Evolutionary conservation across 129 eudicot genomes (phyloP).

Genomic region (Logfia minima): DNA sequence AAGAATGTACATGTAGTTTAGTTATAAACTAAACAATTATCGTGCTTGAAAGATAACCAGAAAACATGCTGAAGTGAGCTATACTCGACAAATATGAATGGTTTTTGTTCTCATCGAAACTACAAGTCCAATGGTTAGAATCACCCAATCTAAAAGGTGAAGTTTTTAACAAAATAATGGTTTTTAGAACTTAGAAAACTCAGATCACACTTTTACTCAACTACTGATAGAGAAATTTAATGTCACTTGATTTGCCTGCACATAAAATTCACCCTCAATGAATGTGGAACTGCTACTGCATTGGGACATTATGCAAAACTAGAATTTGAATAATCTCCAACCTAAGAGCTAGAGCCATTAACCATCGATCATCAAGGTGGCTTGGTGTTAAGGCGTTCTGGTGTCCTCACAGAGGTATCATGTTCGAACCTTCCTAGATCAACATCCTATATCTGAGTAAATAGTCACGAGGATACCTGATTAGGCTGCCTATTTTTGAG

Average conservation of each 20-base stretch:
- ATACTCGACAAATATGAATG: neutral
- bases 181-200: neutral
- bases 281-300: neutral
- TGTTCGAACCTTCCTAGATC: neutral
- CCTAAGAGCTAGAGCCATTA: neutral
- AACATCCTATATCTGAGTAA: neutral
- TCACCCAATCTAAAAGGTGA: neutral
- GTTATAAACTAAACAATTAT: neutral
- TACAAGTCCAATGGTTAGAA: neutral
- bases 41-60: neutral
- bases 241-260: neutral
- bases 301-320: neutral
- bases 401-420: neutral
- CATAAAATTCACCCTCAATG: neutral
- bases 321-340: neutral
- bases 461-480: neutral
- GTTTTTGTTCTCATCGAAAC: neutral
- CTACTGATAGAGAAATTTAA: neutral
- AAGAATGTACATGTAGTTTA: neutral
- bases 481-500: neutral
- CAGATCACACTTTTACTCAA: neutral
- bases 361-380: neutral
- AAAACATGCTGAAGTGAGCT: neutral
- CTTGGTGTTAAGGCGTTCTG: neutral
- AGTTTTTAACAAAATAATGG: neutral